Conservation (phyloP, 179 eudicot species). For the Spinacia oleracea region DNA sequence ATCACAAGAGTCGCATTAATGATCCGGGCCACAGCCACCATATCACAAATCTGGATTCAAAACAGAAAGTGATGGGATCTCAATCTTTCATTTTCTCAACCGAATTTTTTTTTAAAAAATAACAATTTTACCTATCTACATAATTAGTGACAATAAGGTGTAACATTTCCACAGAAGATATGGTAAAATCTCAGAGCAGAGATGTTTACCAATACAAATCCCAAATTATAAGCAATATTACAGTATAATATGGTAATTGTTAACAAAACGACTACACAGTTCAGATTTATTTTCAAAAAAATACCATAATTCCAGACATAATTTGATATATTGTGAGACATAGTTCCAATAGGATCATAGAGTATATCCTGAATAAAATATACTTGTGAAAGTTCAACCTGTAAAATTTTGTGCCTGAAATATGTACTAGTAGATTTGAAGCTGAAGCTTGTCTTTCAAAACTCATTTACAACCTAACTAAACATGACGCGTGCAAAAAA, state of each 20-base stretch:
- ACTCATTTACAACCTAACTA: background rate
- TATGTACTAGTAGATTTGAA: background rate
- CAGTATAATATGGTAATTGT: background rate
- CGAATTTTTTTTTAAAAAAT: background rate
- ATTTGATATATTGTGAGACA: background rate
- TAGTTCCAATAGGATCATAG: background rate
- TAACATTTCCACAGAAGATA: background rate
- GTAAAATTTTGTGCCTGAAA: background rate
- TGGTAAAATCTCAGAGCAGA: background rate
- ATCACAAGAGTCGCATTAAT: conserved; percentile 93
- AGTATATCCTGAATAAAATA: background rate
- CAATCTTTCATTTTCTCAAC: background rate
- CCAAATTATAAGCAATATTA: background rate
- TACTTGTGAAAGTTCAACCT: background rate
- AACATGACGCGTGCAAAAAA: background rate
- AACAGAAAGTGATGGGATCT: background rate
- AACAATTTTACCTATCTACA: background rate
- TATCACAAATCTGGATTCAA: conserved; percentile 83
- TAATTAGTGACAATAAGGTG: background rate
- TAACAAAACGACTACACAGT: too few species aligned
- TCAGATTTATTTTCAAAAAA: too few species aligned
- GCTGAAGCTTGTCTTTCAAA: background rate
- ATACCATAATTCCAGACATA: background rate
- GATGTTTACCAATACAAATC: background rate
- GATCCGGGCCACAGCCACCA: conserved; percentile 96